These are phyloP conservation scores for Chloromonas sp. DNA, from an alignment of 163 green algal species.

Conservation along the genomic window DNA sequence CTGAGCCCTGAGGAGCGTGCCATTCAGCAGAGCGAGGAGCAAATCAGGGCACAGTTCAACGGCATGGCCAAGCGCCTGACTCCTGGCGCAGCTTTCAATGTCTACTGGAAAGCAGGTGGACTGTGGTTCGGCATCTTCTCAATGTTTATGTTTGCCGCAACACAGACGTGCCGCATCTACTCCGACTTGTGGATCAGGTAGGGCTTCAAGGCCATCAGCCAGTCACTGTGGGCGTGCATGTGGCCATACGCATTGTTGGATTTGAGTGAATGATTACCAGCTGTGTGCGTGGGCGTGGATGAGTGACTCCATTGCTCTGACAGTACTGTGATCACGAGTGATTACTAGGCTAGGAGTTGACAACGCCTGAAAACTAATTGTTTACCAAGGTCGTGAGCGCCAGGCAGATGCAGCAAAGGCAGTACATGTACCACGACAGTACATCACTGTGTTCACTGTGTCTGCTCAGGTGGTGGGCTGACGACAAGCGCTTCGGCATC, in stretches of 20 bases:
- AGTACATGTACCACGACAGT: too few relatives aligned
- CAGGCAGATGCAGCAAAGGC: too few relatives aligned
- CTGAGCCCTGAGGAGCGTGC: not conserved
- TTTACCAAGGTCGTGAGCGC: too few relatives aligned
- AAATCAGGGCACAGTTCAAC: slow-evolving; percentile 38
- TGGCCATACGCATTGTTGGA: too few relatives aligned
- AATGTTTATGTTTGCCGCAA: slow-evolving; percentile 34
- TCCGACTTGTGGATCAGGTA: slow-evolving; percentile 28
- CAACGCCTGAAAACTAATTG: too few relatives aligned
- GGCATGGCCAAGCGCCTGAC: slow-evolving; percentile 32
- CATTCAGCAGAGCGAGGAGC: slow-evolving; percentile 15
- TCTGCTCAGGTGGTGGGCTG: slow-evolving; percentile 6
- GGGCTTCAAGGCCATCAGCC: not conserved
- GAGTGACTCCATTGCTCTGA: too few relatives aligned
- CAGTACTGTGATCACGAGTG: too few relatives aligned
- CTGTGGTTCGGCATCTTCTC: slow-evolving; percentile 20
- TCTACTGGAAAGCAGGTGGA: slow-evolving; percentile 37
- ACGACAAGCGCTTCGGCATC: not conserved
- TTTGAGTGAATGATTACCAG: too few relatives aligned
- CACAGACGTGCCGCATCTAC: slow-evolving; percentile 34
- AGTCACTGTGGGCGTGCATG: too few relatives aligned
- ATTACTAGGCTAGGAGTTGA: too few relatives aligned
- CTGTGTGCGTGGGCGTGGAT: too few relatives aligned
- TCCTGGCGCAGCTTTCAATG: not conserved
- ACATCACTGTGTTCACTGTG: too few relatives aligned